These are phyloP conservation scores for Pleurotus ostreatus DNA, from an alignment of 768 basidiomycete genomes.

Conservation along the genomic window DNA sequence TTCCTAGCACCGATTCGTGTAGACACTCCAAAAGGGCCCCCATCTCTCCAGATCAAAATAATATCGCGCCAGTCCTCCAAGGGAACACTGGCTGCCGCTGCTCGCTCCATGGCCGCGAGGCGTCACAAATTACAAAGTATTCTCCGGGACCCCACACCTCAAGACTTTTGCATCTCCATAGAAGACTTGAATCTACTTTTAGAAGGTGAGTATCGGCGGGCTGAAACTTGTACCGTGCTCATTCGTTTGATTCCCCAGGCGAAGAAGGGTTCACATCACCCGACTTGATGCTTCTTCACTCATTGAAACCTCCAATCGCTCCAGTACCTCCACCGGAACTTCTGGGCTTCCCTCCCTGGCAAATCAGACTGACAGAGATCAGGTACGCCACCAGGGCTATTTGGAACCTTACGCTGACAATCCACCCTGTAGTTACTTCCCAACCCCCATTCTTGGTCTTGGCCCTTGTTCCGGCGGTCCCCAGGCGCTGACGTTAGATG, in stretches of 20 bases:
- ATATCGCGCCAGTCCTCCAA: constrained; percentile 61
- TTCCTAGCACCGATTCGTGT: too few relatives aligned
- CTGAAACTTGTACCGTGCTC: too few relatives aligned
- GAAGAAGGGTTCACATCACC: constrained; percentile 57
- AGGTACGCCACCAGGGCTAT: constrained; percentile 41
- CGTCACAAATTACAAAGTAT: constrained; percentile 18
- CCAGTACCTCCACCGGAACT: constrained; percentile 54
- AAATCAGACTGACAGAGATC: constrained; percentile 77
- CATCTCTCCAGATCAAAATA: constrained; percentile 47
- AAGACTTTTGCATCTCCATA: constrained; percentile 34
- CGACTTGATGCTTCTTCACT: constrained; percentile 76
- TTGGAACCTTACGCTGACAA: too few relatives aligned
- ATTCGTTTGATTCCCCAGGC: constrained; percentile 24
- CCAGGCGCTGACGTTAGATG: constrained; percentile 31
- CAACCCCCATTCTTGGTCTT: neutral
- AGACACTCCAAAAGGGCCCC: constrained; percentile 1
- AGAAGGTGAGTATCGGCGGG: constrained; percentile 42
- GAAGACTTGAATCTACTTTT: constrained; percentile 44
- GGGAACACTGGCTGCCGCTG: constrained; percentile 55
- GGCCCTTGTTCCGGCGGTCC: neutral
- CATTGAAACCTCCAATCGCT: constrained; percentile 35
- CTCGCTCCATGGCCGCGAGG: constrained; percentile 39
- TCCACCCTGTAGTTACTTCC: too few relatives aligned
- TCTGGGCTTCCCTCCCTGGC: constrained; percentile 82
- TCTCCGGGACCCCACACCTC: constrained; percentile 14